Percentiles rank a stretch among this genome's conserved stretches.
phyloP scores from a whole-genome alignment of 805 yeast genomes.

The Yarrowia hollandica region DNA sequence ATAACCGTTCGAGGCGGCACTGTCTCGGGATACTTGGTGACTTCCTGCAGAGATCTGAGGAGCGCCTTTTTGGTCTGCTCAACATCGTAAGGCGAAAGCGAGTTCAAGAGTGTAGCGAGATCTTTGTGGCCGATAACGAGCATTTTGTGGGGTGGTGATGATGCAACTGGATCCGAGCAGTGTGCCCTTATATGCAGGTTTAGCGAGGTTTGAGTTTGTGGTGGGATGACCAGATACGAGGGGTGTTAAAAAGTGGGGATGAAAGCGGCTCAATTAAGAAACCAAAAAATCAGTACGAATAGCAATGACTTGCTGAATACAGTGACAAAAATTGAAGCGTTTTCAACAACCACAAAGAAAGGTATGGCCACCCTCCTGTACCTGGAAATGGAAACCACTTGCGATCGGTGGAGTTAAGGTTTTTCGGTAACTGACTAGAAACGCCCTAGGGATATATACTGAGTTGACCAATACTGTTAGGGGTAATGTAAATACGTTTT shows the following conservation, averaged over 20 bases:
- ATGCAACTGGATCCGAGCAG: too few relatives aligned
- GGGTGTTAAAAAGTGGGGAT: too few relatives aligned
- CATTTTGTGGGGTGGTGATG: constrained; percentile 9
- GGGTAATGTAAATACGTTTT: too few relatives aligned
- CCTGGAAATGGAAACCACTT: background rate
- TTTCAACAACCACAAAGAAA: background rate
- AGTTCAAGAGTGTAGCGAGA: constrained; percentile 14
- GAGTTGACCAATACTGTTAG: too few relatives aligned
- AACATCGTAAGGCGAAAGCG: background rate
- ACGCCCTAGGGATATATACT: too few relatives aligned
- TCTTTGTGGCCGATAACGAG: constrained; percentile 21
- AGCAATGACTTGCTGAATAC: too few relatives aligned
- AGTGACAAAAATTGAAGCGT: background rate
- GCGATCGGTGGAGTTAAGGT: background rate
- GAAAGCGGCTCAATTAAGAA: too few relatives aligned
- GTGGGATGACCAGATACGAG: too few relatives aligned
- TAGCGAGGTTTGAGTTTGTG: background rate
- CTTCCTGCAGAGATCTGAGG: constrained; percentile 4
- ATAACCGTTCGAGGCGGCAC: constrained; percentile 25
- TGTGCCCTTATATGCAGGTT: background rate
- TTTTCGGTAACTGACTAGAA: background rate
- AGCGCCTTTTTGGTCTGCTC: constrained; percentile 16
- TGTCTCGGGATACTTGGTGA: constrained; percentile 9
- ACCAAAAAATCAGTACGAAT: too few relatives aligned
- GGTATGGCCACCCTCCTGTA: background rate